Evolutionary conservation across 148 eudicot species (phyloP).

Genomic region (Suaeda aralocaspica): DNA sequence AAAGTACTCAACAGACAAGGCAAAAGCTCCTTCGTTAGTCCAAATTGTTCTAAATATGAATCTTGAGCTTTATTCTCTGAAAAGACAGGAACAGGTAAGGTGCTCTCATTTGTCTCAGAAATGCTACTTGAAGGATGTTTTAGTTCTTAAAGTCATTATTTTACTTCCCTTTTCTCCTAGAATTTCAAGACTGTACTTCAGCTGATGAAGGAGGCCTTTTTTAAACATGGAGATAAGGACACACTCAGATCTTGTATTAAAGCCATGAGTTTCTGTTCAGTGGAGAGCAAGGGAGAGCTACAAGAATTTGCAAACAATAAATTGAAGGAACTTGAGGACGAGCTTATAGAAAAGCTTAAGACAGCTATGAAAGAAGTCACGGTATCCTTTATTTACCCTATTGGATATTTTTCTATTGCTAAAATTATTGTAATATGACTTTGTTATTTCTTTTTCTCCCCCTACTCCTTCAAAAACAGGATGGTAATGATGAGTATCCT

Average conservation of each 20-base stretch:
- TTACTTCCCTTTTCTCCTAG: slow-evolving; percentile 37
- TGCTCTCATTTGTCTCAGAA: slow-evolving; percentile 4
- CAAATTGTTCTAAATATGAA: slow-evolving; percentile 67
- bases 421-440: slow-evolving; percentile 20
- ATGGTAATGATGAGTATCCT: slow-evolving; percentile 82
- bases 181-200: slow-evolving; percentile 67
- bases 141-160: background rate
- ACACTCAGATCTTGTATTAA: slow-evolving; percentile 78
- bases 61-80: slow-evolving; percentile 90
- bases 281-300: slow-evolving; percentile 79
- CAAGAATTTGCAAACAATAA: slow-evolving; percentile 79
- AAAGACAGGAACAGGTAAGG: slow-evolving; percentile 95
- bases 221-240: slow-evolving; percentile 91
- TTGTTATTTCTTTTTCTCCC: background rate
- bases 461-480: slow-evolving; percentile 33
- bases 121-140: slow-evolving; percentile 5
- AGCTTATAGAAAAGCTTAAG: slow-evolving; percentile 63
- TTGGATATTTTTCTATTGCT: slow-evolving; percentile 4
- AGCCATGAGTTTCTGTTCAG: slow-evolving; percentile 62
- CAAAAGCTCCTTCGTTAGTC: slow-evolving; percentile 71
- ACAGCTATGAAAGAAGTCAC: slow-evolving; percentile 71
- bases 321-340: slow-evolving; percentile 81
- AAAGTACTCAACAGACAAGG: slow-evolving; percentile 79
- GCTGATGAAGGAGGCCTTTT: slow-evolving; percentile 76
- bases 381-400: slow-evolving; percentile 37